Conservation (phyloP, 768 basidiomycete genomes). For the Floccularia luteovirens region DNA sequence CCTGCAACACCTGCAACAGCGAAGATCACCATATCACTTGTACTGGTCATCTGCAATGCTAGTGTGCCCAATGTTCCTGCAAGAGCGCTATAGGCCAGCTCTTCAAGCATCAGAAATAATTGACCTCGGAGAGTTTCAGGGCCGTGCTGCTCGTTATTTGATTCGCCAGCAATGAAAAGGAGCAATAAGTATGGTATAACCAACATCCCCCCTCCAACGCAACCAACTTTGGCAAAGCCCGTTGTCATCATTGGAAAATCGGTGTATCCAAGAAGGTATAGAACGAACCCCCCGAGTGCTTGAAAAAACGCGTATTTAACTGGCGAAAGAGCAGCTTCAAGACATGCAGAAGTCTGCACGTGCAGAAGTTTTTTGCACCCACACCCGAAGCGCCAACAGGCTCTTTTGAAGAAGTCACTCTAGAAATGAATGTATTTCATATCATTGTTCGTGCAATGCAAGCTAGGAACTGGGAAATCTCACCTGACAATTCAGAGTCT, state of each 20-base stretch:
- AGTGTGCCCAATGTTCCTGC: constrained; percentile 13
- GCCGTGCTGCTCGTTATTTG: background rate
- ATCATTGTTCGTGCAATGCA: too few relatives aligned
- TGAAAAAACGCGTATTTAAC: constrained; percentile 22
- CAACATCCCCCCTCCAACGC: constrained; percentile 16
- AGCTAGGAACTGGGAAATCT: too few relatives aligned
- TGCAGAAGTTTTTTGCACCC: background rate
- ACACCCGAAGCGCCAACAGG: too few relatives aligned
- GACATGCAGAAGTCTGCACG: constrained; percentile 7
- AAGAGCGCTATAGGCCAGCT: constrained; percentile 14
- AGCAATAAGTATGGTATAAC: constrained; percentile 12
- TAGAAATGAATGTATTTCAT: too few relatives aligned
- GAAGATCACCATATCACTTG: constrained; percentile 4
- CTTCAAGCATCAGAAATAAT: constrained; percentile 8
- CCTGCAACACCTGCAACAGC: constrained; percentile 14
- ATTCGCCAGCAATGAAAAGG: constrained; percentile 3
- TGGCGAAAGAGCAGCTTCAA: constrained; percentile 18
- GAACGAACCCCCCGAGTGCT: constrained; percentile 12
- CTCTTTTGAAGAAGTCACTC: too few relatives aligned
- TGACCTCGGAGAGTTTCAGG: constrained; percentile 2
- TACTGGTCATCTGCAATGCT: constrained; percentile 4
- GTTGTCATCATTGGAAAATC: constrained; percentile 3
- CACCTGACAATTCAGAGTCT: too few relatives aligned
- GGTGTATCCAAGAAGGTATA: constrained; percentile 7
- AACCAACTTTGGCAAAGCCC: constrained; percentile 13